phyloP scores from a whole-genome alignment of 805 yeast genomes.

The Spathaspora passalidarum region DNA sequence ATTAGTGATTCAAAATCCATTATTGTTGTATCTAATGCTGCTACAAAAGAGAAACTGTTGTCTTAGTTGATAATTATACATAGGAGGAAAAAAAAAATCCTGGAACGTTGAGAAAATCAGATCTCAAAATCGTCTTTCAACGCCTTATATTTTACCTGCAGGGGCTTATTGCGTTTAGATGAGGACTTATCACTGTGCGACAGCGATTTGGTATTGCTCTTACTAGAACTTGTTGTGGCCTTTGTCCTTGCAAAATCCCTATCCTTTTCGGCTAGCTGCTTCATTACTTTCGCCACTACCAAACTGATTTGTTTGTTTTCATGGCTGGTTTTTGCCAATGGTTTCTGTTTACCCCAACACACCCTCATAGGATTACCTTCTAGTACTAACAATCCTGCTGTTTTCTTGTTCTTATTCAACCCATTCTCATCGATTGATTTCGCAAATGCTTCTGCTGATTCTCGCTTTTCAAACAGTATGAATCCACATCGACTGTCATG shows the following conservation, averaged over 20 bases:
- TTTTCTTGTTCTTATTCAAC: conserved; percentile 19
- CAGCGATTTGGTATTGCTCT: neutral
- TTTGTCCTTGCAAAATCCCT: conserved; percentile 5
- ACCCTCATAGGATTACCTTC: conserved; percentile 46
- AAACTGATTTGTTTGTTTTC: conserved; percentile 48
- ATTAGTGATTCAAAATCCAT: conserved; percentile 9
- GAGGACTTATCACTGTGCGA: neutral
- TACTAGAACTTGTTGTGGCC: neutral
- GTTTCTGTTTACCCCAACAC: conserved; percentile 51
- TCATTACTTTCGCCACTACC: conserved; percentile 52
- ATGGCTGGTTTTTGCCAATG: conserved; percentile 38
- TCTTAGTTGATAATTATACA: too few species aligned
- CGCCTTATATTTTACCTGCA: conserved; percentile 8
- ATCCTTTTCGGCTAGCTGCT: conserved; percentile 47
- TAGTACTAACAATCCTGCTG: conserved; percentile 33
- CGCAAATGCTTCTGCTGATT: conserved; percentile 48
- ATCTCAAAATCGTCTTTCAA: conserved; percentile 14
- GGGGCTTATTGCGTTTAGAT: neutral
- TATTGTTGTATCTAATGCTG: neutral
- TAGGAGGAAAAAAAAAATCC: too few species aligned
- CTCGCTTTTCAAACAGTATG: conserved; percentile 48
- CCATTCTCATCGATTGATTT: conserved; percentile 19
- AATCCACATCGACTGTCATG: conserved; percentile 66
- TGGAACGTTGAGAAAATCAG: neutral
- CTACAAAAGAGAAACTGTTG: conserved; percentile 1